A percentile compares a stretch with the other conserved stretches of the same genome.
Evolutionary conservation across 148 eudicot species (phyloP).

Genomic region (Vaccinium vitisidaea): DNA sequence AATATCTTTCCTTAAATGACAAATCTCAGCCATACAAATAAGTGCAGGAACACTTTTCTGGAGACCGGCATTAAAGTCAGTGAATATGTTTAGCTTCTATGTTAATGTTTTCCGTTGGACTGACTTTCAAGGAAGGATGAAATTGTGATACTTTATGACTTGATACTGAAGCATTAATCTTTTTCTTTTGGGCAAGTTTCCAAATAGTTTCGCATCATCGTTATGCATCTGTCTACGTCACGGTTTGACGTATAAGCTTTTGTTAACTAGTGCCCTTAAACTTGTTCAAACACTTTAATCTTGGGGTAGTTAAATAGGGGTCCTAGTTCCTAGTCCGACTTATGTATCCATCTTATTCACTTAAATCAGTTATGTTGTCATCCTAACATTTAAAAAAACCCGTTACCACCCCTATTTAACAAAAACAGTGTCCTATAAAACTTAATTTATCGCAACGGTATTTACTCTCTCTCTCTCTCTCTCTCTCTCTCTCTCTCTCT

Average conservation of each 20-base stretch:
- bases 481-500: too few species aligned
- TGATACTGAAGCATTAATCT: background rate
- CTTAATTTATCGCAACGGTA: too few species aligned
- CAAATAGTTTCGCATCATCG: background rate
- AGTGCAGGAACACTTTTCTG: background rate
- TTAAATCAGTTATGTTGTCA: too few species aligned
- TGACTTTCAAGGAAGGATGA: background rate
- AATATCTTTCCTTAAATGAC: background rate
- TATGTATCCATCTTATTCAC: too few species aligned
- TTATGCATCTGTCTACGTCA: background rate
- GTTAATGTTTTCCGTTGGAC: background rate
- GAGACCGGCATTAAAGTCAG: background rate
- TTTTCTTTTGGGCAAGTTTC: background rate
- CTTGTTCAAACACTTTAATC: too few species aligned
- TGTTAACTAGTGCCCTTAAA: too few species aligned
- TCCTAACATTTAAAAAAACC: too few species aligned
- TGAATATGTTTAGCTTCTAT: background rate
- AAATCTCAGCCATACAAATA: background rate
- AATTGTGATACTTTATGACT: background rate
- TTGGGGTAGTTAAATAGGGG: too few species aligned
- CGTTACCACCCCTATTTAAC: too few species aligned
- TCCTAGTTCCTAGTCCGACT: too few species aligned
- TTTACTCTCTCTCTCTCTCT: too few species aligned
- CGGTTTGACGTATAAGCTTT: background rate
- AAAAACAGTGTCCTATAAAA: too few species aligned